Conservation (phyloP, 495 filamentous ascomycete species). For the Neurospora cerealis region DNA sequence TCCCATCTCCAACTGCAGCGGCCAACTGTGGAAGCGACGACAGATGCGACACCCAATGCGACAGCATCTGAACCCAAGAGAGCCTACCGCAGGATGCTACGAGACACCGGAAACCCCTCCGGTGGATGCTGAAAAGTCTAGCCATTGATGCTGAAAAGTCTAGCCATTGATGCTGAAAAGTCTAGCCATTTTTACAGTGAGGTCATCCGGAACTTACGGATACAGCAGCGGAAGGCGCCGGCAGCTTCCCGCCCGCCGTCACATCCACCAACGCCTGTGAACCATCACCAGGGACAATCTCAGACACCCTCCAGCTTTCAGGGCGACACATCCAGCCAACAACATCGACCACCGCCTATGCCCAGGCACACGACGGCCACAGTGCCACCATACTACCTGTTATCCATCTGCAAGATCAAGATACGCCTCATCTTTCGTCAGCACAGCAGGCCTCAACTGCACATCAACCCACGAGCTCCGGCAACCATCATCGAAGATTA, state of each 20-base stretch:
- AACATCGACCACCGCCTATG: neutral
- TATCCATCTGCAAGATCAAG: neutral
- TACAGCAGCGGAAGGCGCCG: neutral
- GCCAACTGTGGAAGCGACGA: neutral
- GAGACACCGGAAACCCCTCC: neutral
- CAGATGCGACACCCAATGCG: neutral
- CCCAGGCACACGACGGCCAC: neutral
- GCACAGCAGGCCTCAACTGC: neutral
- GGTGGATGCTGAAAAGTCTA: neutral
- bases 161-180: neutral
- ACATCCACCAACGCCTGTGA: neutral
- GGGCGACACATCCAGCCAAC: neutral
- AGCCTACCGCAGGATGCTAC: neutral
- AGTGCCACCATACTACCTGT: neutral
- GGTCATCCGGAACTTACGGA: neutral
- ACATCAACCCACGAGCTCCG: neutral
- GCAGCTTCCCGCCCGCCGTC: neutral
- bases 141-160: no score
- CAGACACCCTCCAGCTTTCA: neutral
- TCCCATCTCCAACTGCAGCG: neutral
- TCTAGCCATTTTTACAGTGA: neutral
- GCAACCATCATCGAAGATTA: neutral
- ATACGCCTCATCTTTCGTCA: neutral
- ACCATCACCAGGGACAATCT: neutral
- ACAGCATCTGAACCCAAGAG: neutral